phyloP scores from a whole-genome alignment of 352 stramenopile species.

The Pseudoperonospora humuli region DNA sequence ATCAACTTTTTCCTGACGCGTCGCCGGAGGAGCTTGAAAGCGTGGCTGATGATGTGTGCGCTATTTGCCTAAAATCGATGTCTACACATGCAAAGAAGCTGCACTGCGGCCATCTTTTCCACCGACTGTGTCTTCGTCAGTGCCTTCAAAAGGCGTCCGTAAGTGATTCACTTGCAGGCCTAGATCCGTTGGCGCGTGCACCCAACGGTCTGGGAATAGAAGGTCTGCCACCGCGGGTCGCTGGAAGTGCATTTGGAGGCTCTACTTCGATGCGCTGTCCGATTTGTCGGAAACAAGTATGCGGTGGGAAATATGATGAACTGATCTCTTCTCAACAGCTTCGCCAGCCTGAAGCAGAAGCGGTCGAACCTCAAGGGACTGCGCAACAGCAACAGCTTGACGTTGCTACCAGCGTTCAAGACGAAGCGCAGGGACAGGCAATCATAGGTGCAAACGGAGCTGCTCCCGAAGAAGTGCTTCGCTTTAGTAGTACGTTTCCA shows the following conservation, averaged over 20 bases:
- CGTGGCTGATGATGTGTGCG: constrained; percentile 67
- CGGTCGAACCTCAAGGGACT: constrained; percentile 1
- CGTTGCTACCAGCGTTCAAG: constrained; percentile 4
- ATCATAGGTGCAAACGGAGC: constrained; percentile 1
- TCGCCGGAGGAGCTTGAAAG: constrained; percentile 42
- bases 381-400: constrained; percentile 3
- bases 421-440: constrained; percentile 6
- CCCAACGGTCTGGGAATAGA: constrained; percentile 33
- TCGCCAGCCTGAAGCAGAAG: constrained; percentile 14
- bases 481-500: constrained; percentile 63
- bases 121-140: constrained; percentile 65
- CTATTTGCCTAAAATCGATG: constrained; percentile 75
- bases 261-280: constrained; percentile 43
- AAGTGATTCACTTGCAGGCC: constrained; percentile 41
- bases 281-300: constrained; percentile 57
- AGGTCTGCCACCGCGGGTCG: constrained; percentile 2
- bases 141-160: constrained; percentile 64
- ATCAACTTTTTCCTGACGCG: constrained; percentile 54
- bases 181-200: constrained; percentile 23
- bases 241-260: constrained; percentile 1
- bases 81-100: constrained; percentile 61
- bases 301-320: constrained; percentile 26
- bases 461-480: constrained; percentile 48
- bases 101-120: constrained; percentile 63
- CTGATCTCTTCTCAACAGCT: background rate